phyloP scores from a whole-genome alignment of 768 basidiomycete species.

The Trametes villosa region DNA sequence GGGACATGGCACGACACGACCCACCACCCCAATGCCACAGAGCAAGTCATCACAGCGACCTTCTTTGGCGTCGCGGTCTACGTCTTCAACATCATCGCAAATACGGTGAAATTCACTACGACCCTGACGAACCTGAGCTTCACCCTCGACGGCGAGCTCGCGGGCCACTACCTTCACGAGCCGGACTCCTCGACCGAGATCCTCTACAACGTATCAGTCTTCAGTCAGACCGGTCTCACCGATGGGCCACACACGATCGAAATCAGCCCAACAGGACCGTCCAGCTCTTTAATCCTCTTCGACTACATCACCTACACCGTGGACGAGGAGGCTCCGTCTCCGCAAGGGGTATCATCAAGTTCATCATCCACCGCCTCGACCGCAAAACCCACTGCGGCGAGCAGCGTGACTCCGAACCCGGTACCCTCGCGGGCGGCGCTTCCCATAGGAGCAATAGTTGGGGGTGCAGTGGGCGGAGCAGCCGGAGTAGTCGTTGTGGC shows the following conservation, averaged over 20 bases:
- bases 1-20: conserved; percentile 23
- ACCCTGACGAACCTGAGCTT: conserved; percentile 22
- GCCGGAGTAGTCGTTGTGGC: too few relatives aligned
- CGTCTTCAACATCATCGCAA: conserved; percentile 18
- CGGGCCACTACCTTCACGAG: conserved; percentile 1
- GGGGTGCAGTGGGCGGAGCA: neutral
- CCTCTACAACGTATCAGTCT: conserved; percentile 12
- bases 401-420: neutral
- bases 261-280: neutral
- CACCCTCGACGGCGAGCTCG: conserved; percentile 11
- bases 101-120: conserved; percentile 1
- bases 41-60: neutral
- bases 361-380: neutral
- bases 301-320: conserved; percentile 18
- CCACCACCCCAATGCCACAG: neutral
- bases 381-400: too few relatives aligned
- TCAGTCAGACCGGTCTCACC: neutral
- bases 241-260: conserved; percentile 10
- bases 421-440: neutral
- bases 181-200: neutral
- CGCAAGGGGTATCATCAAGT: neutral
- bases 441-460: neutral
- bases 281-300: conserved; percentile 9
- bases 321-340: neutral
- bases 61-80: conserved; percentile 15